Base-by-base conservation (phyloP, 768 basidiomycete genomes). In the Lactifluus echinatus region DNA sequence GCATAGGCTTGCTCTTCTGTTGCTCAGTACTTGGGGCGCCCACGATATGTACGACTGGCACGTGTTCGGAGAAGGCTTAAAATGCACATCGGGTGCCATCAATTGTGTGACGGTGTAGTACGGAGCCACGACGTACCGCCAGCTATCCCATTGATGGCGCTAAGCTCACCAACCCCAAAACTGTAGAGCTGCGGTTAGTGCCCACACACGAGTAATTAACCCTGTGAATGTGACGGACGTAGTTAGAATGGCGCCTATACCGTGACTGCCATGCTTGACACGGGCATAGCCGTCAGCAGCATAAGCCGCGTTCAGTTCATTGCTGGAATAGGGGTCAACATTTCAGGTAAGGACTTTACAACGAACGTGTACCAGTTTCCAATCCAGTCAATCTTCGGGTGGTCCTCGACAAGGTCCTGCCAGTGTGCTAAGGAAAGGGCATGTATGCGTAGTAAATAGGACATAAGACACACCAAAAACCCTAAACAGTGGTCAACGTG, bases 231-330 rank as follows among this genome's bases (percentile, higher is more conserved):
- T 21, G 0, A 66, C 74, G n/a, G 64, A 86, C 85, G 87, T 96
- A 11, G 93, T 95, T 31, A 79, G 70, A 4, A 93, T 70, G 8
- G 83, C 89, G 49, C 88, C 89, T 47, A 91, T 72, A 63, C 40
- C 40, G 21, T 42, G 40, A 23, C 80, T 76, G 46, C 76, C 73
- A 49, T 84, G 81, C 63, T 92, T 94, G 51, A 93, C 83, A 56
- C 94, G 80, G 19, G 93, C 90, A 69, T 95, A 95, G 11, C 93
- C 93, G 66, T 94, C 93, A 0, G 90, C 90, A 15, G 93, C 93
- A 69, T 96, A 96, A 0, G 89, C 78, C 0, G 90, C 87, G 62
- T 93, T 90, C 46, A 93, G 75, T 67, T 93, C 87, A 59, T 91
- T 90, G 63, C 88, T 89, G 57, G 19, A 23, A 55, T n/a, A 56